Evolutionary conservation across 2,329 filamentous ascomycete species (phyloP).

Genomic region (Aspergillus sp.): DNA sequence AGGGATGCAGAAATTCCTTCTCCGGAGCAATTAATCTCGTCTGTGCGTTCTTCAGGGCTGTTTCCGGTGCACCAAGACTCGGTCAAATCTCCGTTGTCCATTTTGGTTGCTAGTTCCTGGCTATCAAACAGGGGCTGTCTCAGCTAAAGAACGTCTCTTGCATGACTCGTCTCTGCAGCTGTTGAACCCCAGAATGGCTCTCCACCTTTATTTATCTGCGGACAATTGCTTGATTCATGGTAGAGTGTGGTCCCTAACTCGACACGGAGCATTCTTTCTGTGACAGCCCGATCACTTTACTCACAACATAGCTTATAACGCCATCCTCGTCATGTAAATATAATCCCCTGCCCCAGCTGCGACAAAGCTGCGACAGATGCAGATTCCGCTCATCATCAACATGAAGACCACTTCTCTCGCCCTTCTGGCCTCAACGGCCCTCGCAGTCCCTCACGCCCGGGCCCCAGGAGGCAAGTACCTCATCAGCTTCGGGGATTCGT

Average conservation of each 20-base stretch:
- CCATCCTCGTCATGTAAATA: too few species aligned
- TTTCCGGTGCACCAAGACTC: background rate
- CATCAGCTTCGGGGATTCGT: constrained; percentile 12
- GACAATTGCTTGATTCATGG: too few species aligned
- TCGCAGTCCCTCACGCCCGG: background rate
- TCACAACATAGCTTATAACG: too few species aligned
- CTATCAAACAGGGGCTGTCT: background rate
- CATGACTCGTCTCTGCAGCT: background rate
- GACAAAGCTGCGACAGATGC: too few species aligned
- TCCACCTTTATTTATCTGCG: too few species aligned
- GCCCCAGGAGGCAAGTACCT: constrained; percentile 2
- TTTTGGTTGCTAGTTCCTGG: background rate
- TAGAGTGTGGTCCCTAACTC: too few species aligned
- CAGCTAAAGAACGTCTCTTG: background rate
- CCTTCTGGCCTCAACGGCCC: background rate
- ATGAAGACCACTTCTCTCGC: background rate
- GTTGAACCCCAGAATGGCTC: too few species aligned
- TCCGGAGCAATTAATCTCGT: background rate
- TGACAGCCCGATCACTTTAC: too few species aligned
- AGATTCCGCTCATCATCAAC: background rate
- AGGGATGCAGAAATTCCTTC: too few species aligned
- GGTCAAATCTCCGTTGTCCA: background rate
- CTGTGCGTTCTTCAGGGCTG: background rate
- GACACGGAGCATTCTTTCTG: too few species aligned
- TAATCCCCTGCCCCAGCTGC: too few species aligned